Base-by-base conservation (phyloP, 345 rosid genomes). In the Boechera stricta region DNA sequence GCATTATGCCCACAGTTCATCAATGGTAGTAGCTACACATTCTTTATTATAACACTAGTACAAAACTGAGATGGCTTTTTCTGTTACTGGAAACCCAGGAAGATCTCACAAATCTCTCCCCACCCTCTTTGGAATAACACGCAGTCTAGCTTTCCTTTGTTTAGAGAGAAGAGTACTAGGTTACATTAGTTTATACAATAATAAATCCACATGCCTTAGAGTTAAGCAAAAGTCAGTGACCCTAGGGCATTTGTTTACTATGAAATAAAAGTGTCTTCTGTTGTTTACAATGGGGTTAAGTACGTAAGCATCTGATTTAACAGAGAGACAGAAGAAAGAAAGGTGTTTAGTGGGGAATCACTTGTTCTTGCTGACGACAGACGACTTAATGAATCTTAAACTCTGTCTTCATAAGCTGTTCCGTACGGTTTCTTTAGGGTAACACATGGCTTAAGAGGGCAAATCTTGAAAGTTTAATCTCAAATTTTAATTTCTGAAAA, bases 291-390 rank as follows among this genome's bases (percentile, higher is more conserved):
- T 44, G 49, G 49, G 49, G 16, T 44, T 44, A 44, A 44, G 78
- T 79, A 73, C 78, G 74, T 72, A 78, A 78, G 81, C 77, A 78
- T 78, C 81, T 77, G 59, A 71, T 56, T 66, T 67, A 78, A 78
- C 70, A 72, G 74, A 67, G 82, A 79, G 81, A 73, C 69, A 58
- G 33, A 67, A 51, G 44, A 78, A 57, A 72, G 68, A 65, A 69
- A 72, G 58, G 77, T 71, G 48, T 71, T 72, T 60, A 72, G 77
- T 78, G 81, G 77, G 81, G 77, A 78, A 78, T 78, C 81, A 72
- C 69, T 72, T 48, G 53, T 21, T 44, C 16, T 44, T 68, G 73
- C 77, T 66, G 73, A 72, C 75, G 71, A 63, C 66, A 18, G 73
- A 72, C 75, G 71, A 63, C 66, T 29, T 56, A 63, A 70, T 61